phyloP scores from a whole-genome alignment of 805 yeast genomes.

The Ogataea pignaliae region DNA sequence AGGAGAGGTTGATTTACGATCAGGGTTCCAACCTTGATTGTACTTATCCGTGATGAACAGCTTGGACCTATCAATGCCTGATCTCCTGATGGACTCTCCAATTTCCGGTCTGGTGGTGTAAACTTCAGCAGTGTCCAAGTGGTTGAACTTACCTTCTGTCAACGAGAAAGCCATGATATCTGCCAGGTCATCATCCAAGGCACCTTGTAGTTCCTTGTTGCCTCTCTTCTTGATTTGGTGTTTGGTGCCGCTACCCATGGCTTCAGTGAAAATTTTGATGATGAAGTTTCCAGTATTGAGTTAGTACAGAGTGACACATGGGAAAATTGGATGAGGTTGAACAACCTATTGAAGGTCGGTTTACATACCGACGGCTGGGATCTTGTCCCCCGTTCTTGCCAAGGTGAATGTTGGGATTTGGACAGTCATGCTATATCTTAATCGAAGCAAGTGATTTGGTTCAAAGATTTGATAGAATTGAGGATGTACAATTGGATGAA shows the following conservation, averaged over 20 bases:
- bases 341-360: not conserved
- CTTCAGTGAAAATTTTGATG: conserved; percentile 3
- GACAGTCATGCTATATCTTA: not conserved
- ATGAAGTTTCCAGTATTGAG: too few species aligned
- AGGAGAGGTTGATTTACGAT: conserved; percentile 19
- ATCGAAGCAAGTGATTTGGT: not conserved
- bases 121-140: conserved; percentile 66
- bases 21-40: conserved; percentile 34
- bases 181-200: conserved; percentile 37
- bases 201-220: conserved; percentile 15
- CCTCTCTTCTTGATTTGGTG: conserved; percentile 39
- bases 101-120: conserved; percentile 60
- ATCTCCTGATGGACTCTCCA: conserved; percentile 45
- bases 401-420: conserved; percentile 24
- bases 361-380: conserved; percentile 39
- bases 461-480: not conserved
- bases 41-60: conserved; percentile 62
- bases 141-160: conserved; percentile 44
- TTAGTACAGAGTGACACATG: not conserved
- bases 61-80: conserved; percentile 42
- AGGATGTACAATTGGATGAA: too few species aligned
- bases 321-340: not conserved
- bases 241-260: conserved; percentile 57
- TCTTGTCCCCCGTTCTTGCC: conserved; percentile 25
- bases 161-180: conserved; percentile 44